These are phyloP conservation scores for Xylariaceae sp. DNA, from an alignment of 2,329 filamentous ascomycete species.

Conservation along the genomic window DNA sequence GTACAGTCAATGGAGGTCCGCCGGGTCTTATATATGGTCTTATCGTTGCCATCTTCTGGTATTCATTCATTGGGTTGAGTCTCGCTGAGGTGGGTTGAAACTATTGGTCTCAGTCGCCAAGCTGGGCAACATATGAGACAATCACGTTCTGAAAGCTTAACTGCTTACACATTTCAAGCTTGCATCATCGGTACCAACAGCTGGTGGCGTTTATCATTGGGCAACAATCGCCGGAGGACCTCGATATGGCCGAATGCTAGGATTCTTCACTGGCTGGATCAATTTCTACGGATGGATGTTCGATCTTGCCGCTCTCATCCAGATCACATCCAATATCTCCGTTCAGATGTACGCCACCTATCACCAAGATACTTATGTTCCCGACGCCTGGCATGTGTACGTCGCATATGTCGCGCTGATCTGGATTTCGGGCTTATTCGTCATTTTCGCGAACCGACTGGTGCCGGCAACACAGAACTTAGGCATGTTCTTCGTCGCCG, in stretches of 20 bases:
- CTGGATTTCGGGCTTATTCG: slow-evolving; percentile 50
- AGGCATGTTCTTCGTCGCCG: slow-evolving; percentile 55
- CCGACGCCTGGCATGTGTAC: slow-evolving; percentile 58
- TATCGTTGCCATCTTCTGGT: slow-evolving; percentile 43
- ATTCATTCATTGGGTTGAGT: slow-evolving; percentile 41
- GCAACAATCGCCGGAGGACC: slow-evolving; percentile 56
- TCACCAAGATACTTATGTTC: slow-evolving; percentile 49
- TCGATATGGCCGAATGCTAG: slow-evolving; percentile 50
- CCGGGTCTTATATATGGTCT: slow-evolving; percentile 43
- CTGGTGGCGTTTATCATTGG: slow-evolving; percentile 61
- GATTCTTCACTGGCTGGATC: slow-evolving; percentile 47
- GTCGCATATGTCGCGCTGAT: slow-evolving; percentile 55
- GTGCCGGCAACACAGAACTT: slow-evolving; percentile 51
- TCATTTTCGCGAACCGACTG: slow-evolving; percentile 56
- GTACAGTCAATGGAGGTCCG: slow-evolving; percentile 41
- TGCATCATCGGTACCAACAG: slow-evolving; percentile 59
- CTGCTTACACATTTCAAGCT: slow-evolving; percentile 37
- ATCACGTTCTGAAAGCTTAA: not conserved
- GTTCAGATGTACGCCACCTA: slow-evolving; percentile 61
- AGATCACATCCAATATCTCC: slow-evolving; percentile 57
- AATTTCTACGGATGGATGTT: slow-evolving; percentile 64
- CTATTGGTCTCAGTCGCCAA: not conserved
- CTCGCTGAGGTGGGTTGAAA: slow-evolving; percentile 38
- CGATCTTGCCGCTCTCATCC: slow-evolving; percentile 56
- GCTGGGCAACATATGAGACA: not conserved